phyloP scores from a whole-genome alignment of 805 yeast genomes.

The Metschnikowia picachoensis region DNA sequence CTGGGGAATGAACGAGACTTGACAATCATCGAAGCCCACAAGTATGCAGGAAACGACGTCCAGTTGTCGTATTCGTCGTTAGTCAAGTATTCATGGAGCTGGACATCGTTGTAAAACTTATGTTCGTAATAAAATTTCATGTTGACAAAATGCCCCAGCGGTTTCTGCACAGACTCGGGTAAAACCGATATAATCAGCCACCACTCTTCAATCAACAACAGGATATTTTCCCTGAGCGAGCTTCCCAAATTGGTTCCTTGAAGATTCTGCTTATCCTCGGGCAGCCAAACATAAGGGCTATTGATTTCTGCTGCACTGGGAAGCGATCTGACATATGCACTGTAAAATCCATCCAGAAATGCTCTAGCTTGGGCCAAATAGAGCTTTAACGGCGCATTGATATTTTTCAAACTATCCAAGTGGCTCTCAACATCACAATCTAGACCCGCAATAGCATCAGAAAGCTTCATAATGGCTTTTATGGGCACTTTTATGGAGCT shows the following conservation, averaged over 20 bases:
- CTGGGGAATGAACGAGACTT: constrained; percentile 81
- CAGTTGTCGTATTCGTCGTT: constrained; percentile 38
- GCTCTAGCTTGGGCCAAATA: constrained; percentile 31
- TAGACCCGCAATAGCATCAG: constrained; percentile 24
- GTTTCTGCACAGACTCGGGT: constrained; percentile 29
- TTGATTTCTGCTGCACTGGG: constrained; percentile 40
- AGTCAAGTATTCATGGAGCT: constrained; percentile 25
- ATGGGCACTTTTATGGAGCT: constrained; percentile 12
- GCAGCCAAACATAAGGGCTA: constrained; percentile 68
- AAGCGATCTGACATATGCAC: constrained; percentile 29
- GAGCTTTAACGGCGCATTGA: constrained; percentile 33
- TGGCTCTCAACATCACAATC: constrained; percentile 9
- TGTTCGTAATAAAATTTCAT: constrained; percentile 43
- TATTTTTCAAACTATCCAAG: constrained; percentile 16
- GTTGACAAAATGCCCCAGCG: constrained; percentile 34
- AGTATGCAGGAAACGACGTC: constrained; percentile 62
- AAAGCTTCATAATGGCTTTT: constrained; percentile 18
- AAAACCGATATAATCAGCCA: constrained; percentile 30
- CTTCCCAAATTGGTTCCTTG: constrained; percentile 69
- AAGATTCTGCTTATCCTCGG: constrained; percentile 46
- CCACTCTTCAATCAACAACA: constrained; percentile 60
- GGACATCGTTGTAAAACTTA: constrained; percentile 37
- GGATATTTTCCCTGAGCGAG: constrained; percentile 46
- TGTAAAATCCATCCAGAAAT: constrained; percentile 18
- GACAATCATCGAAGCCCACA: constrained; percentile 73